Evolutionary conservation across 2,329 filamentous ascomycete species (phyloP).

Genomic region (Neofusicoccum cordaticola): DNA sequence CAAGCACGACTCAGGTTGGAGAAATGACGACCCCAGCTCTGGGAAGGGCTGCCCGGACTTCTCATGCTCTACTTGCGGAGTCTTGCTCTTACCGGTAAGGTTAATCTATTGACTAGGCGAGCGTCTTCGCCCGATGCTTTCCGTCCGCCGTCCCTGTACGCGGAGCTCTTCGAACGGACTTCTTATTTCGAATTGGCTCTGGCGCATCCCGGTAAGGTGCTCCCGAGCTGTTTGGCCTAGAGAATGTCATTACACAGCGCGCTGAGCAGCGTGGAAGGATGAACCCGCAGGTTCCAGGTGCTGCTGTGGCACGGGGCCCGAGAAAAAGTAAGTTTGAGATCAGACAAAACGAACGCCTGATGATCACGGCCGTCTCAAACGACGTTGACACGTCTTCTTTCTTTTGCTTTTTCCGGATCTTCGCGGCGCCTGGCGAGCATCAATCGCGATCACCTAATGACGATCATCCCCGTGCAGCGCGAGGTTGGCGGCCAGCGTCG

Average conservation of each 20-base stretch:
- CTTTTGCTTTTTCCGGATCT: conserved; percentile 10
- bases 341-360: neutral
- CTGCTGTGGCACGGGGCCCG: neutral
- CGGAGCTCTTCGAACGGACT: neutral
- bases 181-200: neutral
- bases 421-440: neutral
- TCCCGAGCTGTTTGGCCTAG: neutral
- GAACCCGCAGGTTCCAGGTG: neutral
- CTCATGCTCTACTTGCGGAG: too few species aligned
- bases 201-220: neutral
- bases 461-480: conserved; percentile 2
- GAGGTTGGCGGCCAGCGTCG: neutral
- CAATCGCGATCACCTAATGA: conserved; percentile 9
- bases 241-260: neutral
- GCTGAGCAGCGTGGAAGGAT: neutral
- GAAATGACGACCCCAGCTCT: too few species aligned
- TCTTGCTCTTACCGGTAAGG: too few species aligned
- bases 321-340: neutral
- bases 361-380: neutral
- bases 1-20: neutral
- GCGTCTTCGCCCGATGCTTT: neutral
- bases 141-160: neutral
- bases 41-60: too few species aligned
- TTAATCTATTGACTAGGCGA: too few species aligned
- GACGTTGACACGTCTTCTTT: neutral